These are phyloP conservation scores for Diaporthe sp. DNA, from an alignment of 2,329 filamentous ascomycete genomes.

Conservation along the genomic window DNA sequence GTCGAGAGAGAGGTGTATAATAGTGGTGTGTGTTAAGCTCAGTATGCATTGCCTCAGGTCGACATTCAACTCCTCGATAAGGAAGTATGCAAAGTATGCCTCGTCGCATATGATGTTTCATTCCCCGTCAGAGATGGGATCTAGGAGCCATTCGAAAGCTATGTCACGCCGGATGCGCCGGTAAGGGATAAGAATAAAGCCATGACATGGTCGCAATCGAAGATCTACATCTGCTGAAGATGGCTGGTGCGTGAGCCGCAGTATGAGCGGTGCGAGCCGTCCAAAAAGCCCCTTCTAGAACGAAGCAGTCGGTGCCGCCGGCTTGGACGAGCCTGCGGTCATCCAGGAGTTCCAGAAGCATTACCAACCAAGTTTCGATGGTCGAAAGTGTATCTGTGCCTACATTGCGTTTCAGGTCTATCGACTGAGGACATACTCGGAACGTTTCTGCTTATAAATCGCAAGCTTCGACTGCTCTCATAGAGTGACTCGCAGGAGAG, in stretches of 20 bases:
- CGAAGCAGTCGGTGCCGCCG: neutral
- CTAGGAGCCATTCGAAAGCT: neutral
- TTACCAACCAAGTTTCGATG: neutral
- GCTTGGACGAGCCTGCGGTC: neutral
- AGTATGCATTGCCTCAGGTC: neutral
- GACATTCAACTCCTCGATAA: neutral
- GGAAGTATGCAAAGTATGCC: neutral
- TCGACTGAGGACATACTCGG: neutral
- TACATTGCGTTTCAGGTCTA: neutral
- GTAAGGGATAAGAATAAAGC: neutral
- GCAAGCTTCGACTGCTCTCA: no score
- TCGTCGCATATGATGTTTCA: slow-evolving; percentile 1
- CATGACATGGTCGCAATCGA: neutral
- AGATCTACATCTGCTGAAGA: neutral
- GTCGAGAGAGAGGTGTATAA: neutral
- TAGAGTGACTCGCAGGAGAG: neutral
- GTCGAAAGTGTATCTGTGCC: neutral
- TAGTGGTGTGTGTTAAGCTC: slow-evolving; percentile 13
- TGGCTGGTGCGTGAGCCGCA: neutral
- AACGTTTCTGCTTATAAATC: neutral
- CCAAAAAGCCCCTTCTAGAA: neutral
- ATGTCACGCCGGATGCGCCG: neutral
- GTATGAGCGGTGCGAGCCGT: slow-evolving; percentile 19
- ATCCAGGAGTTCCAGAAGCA: neutral
- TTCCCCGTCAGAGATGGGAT: neutral